phyloP scores from a whole-genome alignment of 2,329 filamentous ascomycete species.

The Colletotrichum paranaense region DNA sequence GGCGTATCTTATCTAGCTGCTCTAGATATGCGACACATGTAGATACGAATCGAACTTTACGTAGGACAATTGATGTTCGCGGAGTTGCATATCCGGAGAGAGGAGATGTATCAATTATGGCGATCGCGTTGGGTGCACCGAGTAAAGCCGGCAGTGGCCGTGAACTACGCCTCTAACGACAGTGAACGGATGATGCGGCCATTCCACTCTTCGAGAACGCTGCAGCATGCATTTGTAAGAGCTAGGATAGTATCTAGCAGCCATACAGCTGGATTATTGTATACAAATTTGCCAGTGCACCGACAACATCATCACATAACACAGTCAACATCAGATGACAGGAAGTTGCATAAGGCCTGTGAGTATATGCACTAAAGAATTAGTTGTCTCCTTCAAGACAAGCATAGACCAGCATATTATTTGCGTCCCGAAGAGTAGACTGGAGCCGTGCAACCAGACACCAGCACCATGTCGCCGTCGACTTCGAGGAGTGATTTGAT shows the following conservation, averaged over 20 bases:
- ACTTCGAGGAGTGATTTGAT: not conserved
- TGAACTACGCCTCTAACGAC: not conserved
- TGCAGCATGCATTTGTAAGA: not conserved
- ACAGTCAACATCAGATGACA: not conserved
- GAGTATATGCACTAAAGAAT: not conserved
- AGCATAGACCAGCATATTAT: not conserved
- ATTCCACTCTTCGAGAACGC: not conserved
- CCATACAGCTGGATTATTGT: not conserved
- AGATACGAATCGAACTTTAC: not conserved
- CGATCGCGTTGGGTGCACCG: not conserved
- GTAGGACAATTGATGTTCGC: not conserved
- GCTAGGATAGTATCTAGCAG: not conserved
- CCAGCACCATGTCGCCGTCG: not conserved
- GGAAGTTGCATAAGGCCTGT: not conserved
- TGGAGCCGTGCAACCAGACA: not conserved
- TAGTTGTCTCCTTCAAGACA: no score
- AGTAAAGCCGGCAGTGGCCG: not conserved
- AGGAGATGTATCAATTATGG: not conserved
- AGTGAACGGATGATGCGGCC: not conserved
- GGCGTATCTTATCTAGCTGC: conserved; percentile 14
- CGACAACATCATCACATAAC: not conserved
- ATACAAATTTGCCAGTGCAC: not conserved
- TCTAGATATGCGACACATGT: not conserved
- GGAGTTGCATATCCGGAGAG: not conserved
- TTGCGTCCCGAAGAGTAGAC: no score